Conservation (phyloP, 176 grass and related monocot genomes). For the Rhipidocladum racemiflorum region DNA sequence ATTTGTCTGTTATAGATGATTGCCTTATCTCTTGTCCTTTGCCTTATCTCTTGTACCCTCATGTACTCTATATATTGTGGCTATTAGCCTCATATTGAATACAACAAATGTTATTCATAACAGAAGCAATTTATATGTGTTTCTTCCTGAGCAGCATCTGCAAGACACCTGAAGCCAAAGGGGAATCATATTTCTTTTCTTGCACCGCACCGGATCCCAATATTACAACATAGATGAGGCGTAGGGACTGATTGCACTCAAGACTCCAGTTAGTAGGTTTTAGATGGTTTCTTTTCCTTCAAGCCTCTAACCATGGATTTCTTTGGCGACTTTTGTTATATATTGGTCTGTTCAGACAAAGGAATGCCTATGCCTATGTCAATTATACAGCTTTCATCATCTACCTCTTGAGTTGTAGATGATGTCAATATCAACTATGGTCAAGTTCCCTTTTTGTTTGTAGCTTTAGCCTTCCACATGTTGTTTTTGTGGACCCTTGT, state of each 20-base stretch:
- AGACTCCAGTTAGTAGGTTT: neutral
- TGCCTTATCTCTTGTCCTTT: too few species aligned
- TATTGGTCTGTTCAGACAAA: neutral
- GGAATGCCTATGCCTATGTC: neutral
- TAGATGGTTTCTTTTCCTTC: conserved; percentile 4
- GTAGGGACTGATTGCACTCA: neutral
- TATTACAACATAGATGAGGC: neutral
- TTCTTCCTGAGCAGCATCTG: neutral
- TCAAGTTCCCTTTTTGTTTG: conserved; percentile 12
- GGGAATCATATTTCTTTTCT: neutral
- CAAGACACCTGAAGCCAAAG: neutral
- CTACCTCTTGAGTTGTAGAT: neutral
- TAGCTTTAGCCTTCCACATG: neutral
- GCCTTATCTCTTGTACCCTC: too few species aligned
- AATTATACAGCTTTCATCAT: neutral
- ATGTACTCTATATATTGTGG: too few species aligned
- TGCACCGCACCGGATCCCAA: neutral
- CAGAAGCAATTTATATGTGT: neutral
- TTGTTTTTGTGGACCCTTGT: conserved; percentile 11
- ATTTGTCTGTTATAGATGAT: too few species aligned
- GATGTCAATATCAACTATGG: conserved; percentile 17
- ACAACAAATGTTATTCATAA: too few species aligned
- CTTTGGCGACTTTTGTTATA: neutral
- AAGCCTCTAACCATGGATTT: neutral
- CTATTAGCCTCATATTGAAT: too few species aligned